Evolutionary conservation across 2,329 filamentous ascomycete genomes (phyloP).

Genomic region (Cordyceps militaris): DNA sequence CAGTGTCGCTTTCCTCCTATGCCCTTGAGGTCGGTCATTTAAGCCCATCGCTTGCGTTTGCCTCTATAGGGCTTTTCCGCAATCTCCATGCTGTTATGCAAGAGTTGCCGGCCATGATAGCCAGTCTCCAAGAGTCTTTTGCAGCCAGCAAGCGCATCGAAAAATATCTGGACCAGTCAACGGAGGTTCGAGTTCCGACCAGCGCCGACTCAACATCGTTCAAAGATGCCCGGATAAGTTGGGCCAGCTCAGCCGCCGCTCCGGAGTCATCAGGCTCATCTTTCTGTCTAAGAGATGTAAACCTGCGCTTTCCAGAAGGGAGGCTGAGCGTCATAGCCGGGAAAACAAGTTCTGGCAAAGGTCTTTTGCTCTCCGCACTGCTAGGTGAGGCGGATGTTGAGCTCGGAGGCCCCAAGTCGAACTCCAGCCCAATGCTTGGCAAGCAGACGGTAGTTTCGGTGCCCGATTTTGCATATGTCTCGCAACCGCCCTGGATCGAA

Average conservation of each 20-base stretch:
- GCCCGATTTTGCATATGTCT: conserved; percentile 59
- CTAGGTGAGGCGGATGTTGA: conserved; percentile 62
- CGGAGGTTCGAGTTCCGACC: neutral
- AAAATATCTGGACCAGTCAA: conserved; percentile 1
- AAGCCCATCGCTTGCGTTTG: conserved; percentile 14
- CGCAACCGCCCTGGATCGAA: conserved; percentile 71
- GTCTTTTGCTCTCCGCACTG: conserved; percentile 58
- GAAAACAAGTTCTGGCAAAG: conserved; percentile 65
- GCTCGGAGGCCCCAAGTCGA: conserved; percentile 29
- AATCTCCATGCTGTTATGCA: conserved; percentile 9
- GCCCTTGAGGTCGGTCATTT: conserved; percentile 5
- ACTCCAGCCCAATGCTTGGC: conserved; percentile 14
- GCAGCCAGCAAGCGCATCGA: conserved; percentile 10
- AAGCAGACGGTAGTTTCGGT: conserved; percentile 56
- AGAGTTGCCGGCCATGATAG: conserved; percentile 3
- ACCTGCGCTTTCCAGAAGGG: conserved; percentile 52
- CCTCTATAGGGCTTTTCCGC: conserved; percentile 10
- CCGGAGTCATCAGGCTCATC: conserved; percentile 36
- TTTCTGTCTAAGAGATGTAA: conserved; percentile 53
- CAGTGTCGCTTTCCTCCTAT: conserved; percentile 10
- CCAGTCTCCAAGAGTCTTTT: conserved; percentile 8
- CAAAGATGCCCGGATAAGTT: conserved; percentile 2
- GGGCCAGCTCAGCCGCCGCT: neutral
- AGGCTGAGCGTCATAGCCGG: conserved; percentile 62
- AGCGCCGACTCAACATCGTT: neutral